These are phyloP conservation scores for Raphanus sativus DNA, from an alignment of 345 rosid genomes.

Conservation along the genomic window DNA sequence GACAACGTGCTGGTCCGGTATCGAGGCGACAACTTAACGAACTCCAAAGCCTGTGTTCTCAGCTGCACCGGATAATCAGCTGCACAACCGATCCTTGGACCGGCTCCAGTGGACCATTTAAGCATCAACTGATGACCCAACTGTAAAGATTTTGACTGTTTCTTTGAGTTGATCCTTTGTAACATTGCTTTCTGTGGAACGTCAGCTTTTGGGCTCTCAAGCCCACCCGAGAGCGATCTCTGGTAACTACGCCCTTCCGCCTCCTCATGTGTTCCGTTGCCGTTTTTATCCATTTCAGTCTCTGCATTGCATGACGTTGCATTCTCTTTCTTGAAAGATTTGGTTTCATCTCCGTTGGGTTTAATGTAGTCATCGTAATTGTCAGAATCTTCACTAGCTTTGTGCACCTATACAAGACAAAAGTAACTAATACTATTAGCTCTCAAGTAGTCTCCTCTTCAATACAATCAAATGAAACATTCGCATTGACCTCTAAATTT, in stretches of 20 bases:
- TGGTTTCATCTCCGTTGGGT: constrained; percentile 29
- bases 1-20: constrained; percentile 23
- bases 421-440: not conserved
- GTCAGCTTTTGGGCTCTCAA: constrained; percentile 66
- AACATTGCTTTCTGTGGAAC: constrained; percentile 59
- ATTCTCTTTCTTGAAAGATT: constrained; percentile 33
- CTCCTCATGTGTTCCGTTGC: constrained; percentile 27
- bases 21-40: constrained; percentile 73
- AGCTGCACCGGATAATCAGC: constrained; percentile 84
- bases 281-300: constrained; percentile 32
- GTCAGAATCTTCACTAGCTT: constrained; percentile 65
- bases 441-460: not conserved
- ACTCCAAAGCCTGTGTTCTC: constrained; percentile 79
- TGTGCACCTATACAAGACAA: constrained; percentile 48
- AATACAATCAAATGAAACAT: no score
- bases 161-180: constrained; percentile 80
- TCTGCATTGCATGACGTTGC: constrained; percentile 15
- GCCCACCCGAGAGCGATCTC: constrained; percentile 81
- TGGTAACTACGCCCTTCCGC: constrained; percentile 39
- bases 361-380: constrained; percentile 44
- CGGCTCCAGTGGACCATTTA: constrained; percentile 84
- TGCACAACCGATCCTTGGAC: constrained; percentile 83
- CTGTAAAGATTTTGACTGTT: constrained; percentile 57
- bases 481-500: no score
- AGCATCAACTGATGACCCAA: constrained; percentile 73